phyloP scores from a whole-genome alignment of 352 stramenopile genomes.

The Phytophthora melonis region DNA sequence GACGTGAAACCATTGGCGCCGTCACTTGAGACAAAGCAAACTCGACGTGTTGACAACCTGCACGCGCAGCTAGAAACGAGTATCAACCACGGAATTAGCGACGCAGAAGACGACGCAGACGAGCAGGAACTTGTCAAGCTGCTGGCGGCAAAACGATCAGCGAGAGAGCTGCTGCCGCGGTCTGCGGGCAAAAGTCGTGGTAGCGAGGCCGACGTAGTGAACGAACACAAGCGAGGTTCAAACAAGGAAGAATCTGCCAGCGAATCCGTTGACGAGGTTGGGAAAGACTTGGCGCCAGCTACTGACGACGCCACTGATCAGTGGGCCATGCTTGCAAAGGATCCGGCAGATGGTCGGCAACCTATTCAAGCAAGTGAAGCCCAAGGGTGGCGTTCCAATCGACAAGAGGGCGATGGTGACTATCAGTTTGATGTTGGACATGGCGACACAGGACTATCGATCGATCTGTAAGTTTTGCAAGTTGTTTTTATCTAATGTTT shows the following conservation, averaged over 20 bases:
- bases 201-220: neutral
- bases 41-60: neutral
- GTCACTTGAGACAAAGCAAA: neutral
- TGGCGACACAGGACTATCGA: constrained; percentile 52
- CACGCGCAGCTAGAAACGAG: neutral
- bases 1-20: constrained; percentile 12
- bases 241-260: neutral
- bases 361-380: neutral
- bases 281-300: neutral
- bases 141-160: constrained; percentile 42
- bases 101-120: constrained; percentile 18
- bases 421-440: constrained; percentile 16
- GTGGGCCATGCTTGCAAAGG: constrained; percentile 17
- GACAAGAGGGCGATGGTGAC: constrained; percentile 6
- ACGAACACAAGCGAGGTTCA: neutral
- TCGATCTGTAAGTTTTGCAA: constrained; percentile 68
- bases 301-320: neutral
- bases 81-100: constrained; percentile 4
- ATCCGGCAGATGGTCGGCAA: neutral
- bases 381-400: neutral
- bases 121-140: constrained; percentile 41
- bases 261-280: neutral
- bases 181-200: neutral
- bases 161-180: constrained; percentile 17
- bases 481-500: constrained; percentile 25